Conservation (phyloP, 2,329 filamentous ascomycete genomes). For the Calonectria pauciramosa region DNA sequence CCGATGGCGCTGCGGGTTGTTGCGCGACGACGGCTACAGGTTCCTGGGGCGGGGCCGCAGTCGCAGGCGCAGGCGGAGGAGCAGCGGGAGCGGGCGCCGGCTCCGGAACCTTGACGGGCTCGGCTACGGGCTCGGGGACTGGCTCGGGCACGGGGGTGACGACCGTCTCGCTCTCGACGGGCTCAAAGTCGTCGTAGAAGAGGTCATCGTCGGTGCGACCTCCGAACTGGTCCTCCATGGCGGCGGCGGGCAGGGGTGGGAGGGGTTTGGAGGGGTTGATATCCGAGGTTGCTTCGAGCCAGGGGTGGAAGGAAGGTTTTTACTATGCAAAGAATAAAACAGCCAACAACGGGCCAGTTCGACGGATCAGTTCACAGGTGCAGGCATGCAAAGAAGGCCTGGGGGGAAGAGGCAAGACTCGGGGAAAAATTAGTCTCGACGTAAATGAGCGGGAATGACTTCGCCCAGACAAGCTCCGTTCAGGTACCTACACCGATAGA, state of each 20-base stretch:
- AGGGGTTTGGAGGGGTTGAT: background rate
- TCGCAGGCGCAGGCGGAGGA: constrained; percentile 22
- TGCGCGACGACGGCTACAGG: constrained; percentile 16
- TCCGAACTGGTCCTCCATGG: constrained; percentile 73
- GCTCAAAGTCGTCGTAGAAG: constrained; percentile 74
- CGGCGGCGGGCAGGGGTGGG: constrained; percentile 44
- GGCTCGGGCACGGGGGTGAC: constrained; percentile 37
- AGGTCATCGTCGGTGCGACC: constrained; percentile 74
- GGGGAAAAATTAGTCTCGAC: background rate
- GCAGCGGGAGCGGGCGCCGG: constrained; percentile 25
- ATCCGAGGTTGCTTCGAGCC: background rate
- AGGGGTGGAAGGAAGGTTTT: background rate
- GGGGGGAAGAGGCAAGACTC: background rate
- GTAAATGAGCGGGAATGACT: constrained; percentile 6
- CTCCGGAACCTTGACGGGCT: constrained; percentile 20
- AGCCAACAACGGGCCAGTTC: background rate
- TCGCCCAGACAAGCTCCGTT: constrained; percentile 6
- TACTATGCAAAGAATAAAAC: background rate
- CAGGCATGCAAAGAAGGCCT: background rate
- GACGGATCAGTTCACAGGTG: background rate
- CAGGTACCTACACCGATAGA: constrained; percentile 18
- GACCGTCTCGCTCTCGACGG: constrained; percentile 57
- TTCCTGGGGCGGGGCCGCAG: constrained; percentile 30
- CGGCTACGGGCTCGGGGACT: constrained; percentile 22
- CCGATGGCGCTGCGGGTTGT: constrained; percentile 24